A percentile compares a stretch with the other conserved stretches of the same genome.
Evolutionary conservation across 1,284 basidiomycete genomes (phyloP).

Genomic region (Cutaneotrichosporon arboriforme): DNA sequence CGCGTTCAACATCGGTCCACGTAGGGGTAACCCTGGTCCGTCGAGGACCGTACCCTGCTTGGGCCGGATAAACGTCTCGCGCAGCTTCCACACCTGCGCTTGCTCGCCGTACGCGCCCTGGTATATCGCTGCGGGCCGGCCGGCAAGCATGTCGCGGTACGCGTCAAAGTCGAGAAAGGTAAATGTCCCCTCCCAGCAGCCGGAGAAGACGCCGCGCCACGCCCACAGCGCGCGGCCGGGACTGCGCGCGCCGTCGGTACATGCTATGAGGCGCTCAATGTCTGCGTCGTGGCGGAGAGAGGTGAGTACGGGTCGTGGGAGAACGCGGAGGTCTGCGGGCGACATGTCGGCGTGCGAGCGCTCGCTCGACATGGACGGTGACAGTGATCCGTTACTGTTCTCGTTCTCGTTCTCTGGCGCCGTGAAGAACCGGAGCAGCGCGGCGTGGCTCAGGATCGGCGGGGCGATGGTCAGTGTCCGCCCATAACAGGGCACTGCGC

Average conservation of each 20-base stretch:
- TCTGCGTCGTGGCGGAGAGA: slow-evolving; percentile 19
- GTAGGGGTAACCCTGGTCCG: slow-evolving; percentile 20
- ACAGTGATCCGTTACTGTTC: no score
- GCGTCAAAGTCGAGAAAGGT: slow-evolving; percentile 56
- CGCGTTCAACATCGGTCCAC: slow-evolving; percentile 42
- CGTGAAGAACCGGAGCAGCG: slow-evolving; percentile 45
- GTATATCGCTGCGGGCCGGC: slow-evolving; percentile 44
- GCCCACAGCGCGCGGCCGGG: slow-evolving; percentile 46
- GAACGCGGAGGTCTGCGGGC: slow-evolving; percentile 11
- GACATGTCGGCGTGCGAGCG: background rate
- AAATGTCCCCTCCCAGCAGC: slow-evolving; percentile 55
- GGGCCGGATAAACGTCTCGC: slow-evolving; percentile 49
- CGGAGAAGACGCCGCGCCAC: slow-evolving; percentile 49
- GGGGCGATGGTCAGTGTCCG: slow-evolving; percentile 29
- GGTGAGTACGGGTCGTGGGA: slow-evolving; percentile 22
- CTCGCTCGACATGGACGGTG: background rate
- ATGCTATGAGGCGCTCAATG: slow-evolving; percentile 43
- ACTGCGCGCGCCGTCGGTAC: slow-evolving; percentile 45
- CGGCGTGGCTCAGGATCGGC: slow-evolving; percentile 46
- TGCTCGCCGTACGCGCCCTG: slow-evolving; percentile 54
- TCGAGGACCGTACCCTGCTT: slow-evolving; percentile 1
- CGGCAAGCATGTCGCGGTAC: slow-evolving; percentile 50
- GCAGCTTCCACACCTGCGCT: slow-evolving; percentile 54
- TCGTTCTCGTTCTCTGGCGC: background rate
- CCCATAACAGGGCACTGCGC: slow-evolving; percentile 46